Evolutionary conservation across 495 filamentous ascomycete species (phyloP), one percentile per base, ranked within the genome.

Genomic region (Podospora pseudopauciseta): DNA sequence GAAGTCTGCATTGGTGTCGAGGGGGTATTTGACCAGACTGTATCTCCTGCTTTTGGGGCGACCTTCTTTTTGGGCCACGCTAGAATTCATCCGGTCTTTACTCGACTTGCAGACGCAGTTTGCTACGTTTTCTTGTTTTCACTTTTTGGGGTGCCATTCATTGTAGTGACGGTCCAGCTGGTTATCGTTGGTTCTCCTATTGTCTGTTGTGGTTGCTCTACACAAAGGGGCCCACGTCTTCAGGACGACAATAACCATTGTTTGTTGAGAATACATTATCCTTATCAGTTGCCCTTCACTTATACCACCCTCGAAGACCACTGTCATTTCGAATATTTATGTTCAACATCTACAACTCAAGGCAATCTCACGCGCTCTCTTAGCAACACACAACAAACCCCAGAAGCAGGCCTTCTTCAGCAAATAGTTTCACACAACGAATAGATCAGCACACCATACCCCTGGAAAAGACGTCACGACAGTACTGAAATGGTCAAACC

Each of bases 401-500:
- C 6, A 49, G 39, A 49, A 49, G 13, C 39, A 49, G 13, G 13
- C 18, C 39, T 49, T 49, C 39, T 9, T 49, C 15, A 49, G 6
- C 39, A 49, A 49, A 16, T 11, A 49, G 7, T 49, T 16, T 16
- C 39, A 49, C 39, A 49, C 15, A 5, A 18, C 39, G 23, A 16
- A 49, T 49, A 13, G 0, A 49, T 49, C 39, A 49, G 2, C 39
- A 49, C 5, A 49, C 13, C 39, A 49, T 3, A 49, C 6, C 9
- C 13, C 0, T 11, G 39, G 39, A 16, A 2, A 49, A 16, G 39
- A 3, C 39, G 7, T 13, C 39, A 49, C 39, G 15, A 49, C 39
- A 3, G 7, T 9, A 49, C 15, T 16, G 39, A 53, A 39, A 69
- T 69, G 67, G 59, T 66, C 19, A 20, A 54, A 18, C 11, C 65